Conservation (phyloP, 768 basidiomycete genomes). For the Neoboletus magnificus region DNA sequence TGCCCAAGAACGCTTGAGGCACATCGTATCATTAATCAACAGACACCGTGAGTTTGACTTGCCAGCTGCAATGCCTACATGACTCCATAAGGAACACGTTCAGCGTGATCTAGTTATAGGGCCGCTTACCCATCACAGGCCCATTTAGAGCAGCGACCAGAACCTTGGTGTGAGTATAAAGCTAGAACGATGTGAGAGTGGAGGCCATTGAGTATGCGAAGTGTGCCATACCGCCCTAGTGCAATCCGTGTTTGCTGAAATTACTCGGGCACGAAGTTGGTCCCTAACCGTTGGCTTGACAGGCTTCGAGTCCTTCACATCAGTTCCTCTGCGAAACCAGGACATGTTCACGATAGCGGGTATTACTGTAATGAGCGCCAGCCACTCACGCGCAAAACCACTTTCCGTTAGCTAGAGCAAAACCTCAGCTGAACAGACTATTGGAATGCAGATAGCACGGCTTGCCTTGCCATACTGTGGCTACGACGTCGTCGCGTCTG, state of each 20-base stretch:
- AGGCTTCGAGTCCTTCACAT: slow-evolving; percentile 38
- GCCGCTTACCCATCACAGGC: slow-evolving; percentile 61
- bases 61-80: slow-evolving; percentile 65
- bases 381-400: slow-evolving; percentile 71
- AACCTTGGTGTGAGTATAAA: slow-evolving; percentile 67
- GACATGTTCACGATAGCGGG: background rate
- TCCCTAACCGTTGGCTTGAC: slow-evolving; percentile 39
- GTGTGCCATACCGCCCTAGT: slow-evolving; percentile 53
- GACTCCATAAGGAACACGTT: slow-evolving; percentile 1
- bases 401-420: slow-evolving; percentile 50
- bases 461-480: slow-evolving; percentile 66
- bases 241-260: slow-evolving; percentile 54
- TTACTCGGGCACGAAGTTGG: slow-evolving; percentile 43
- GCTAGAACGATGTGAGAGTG: slow-evolving; percentile 31
- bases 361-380: background rate
- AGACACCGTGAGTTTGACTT: background rate
- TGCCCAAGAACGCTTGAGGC: slow-evolving; percentile 57
- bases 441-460: background rate
- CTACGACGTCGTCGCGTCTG: slow-evolving; percentile 55
- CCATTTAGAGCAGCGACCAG: slow-evolving; percentile 72
- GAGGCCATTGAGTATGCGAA: background rate
- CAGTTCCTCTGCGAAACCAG: slow-evolving; percentile 47
- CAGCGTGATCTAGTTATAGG: background rate
- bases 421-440: background rate
- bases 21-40: background rate